Conservation (phyloP, 2,329 filamentous ascomycete genomes). For the Podosphaera xanthii region DNA sequence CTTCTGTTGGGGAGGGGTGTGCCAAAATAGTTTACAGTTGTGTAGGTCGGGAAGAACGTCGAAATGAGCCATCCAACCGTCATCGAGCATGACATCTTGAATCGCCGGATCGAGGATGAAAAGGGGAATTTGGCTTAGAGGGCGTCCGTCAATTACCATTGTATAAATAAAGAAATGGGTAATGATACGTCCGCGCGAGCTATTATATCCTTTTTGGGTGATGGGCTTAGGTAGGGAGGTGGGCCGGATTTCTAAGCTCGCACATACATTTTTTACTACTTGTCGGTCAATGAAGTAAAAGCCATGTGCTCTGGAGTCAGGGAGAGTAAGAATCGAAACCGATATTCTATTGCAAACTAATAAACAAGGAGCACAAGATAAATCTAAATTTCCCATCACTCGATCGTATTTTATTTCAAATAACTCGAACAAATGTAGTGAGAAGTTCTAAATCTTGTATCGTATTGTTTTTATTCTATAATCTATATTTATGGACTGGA, state of each 20-base stretch:
- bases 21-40: not conserved
- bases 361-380: not conserved
- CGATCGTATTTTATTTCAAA: not conserved
- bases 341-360: not conserved
- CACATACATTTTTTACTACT: not conserved
- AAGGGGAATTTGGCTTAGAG: not conserved
- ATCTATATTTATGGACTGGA: too few species aligned
- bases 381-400: not conserved
- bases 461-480: too few species aligned
- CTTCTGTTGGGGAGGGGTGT: not conserved
- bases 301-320: not conserved
- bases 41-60: not conserved
- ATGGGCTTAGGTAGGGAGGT: not conserved
- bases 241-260: not conserved
- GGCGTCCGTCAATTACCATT: not conserved
- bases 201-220: not conserved
- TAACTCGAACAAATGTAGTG: too few species aligned
- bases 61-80: not conserved
- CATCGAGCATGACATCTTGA: not conserved
- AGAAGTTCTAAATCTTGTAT: too few species aligned
- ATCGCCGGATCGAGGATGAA: not conserved
- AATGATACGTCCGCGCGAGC: not conserved
- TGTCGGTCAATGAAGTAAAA: not conserved
- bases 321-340: not conserved
- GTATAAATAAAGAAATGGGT: not conserved